Conservation (phyloP, 2,329 filamentous ascomycete species). For the Penicillium sp. region DNA sequence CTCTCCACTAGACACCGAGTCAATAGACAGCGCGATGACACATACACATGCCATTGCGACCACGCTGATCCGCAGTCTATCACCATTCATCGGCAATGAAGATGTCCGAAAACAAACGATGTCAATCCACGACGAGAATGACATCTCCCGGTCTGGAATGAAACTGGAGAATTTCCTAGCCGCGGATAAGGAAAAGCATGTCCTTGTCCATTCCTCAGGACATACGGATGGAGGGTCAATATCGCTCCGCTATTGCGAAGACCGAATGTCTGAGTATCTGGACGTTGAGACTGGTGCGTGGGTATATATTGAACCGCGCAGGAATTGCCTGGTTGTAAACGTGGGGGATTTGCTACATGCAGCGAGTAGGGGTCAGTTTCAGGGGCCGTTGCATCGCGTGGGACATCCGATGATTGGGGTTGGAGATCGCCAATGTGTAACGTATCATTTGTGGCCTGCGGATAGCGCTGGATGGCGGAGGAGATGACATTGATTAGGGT, state of each 20-base stretch:
- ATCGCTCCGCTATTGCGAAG: background rate
- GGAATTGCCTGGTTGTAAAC: background rate
- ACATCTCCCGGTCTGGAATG: background rate
- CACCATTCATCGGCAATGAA: constrained; percentile 4
- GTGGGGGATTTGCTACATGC: background rate
- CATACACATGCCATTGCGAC: background rate
- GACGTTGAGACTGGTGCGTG: background rate
- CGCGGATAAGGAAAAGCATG: background rate
- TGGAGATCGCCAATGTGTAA: background rate
- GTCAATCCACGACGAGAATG: background rate
- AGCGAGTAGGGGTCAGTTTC: background rate
- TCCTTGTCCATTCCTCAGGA: background rate
- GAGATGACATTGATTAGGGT: background rate
- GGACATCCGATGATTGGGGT: background rate
- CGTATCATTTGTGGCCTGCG: constrained; percentile 3
- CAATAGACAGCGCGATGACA: background rate
- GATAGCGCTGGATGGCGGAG: background rate
- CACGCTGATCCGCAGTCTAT: background rate
- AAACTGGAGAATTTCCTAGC: background rate
- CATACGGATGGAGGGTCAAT: background rate
- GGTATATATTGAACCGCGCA: background rate
- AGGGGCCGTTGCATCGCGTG: background rate
- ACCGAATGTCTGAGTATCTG: background rate
- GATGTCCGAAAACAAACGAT: background rate
- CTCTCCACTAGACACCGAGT: background rate